Base-by-base conservation (phyloP, 1,284 basidiomycete species). In the Ceratobasidium theobromae region DNA sequence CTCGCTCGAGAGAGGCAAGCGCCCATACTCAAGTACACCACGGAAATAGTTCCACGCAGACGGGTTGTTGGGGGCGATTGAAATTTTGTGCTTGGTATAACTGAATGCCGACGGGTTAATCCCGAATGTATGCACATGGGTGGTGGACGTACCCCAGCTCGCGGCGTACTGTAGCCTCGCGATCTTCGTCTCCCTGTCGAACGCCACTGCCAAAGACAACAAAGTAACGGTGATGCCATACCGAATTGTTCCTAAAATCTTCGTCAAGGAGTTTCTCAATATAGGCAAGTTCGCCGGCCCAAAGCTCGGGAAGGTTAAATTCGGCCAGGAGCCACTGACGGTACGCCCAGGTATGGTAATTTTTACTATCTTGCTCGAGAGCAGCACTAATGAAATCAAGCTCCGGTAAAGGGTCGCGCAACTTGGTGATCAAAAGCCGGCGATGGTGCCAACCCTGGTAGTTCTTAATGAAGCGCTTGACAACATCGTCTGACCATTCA, bases 381-480 rank as follows among this genome's bases (percentile, higher is more conserved):
- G 86, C 86, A 53, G 79, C 76, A 62, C 86, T 82, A 73, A 94
- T 87, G 76, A 96, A 96, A 23, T 76, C 80, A 67, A 98, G 86
- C 76, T 98, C 95, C 2, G 78, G 79, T 5, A 71, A 74, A 0
- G 86, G 82, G 49, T 81, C 77, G 62, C 81, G 79, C 27, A 69
- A 72, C n/a, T 79, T 75, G 11, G 77, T 75, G 40, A 84, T 74
- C 48, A 98, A 82, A 25, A 93, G 84, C 1, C 93, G 87, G 23
- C 95, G 91, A 74, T 98, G 94, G 77, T 98, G 95, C 95, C 95
- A 98, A 49, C 97, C 94, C 80, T 98, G 95, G 76, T 98, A 98
- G 12, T 87, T 92, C 79, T 98, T 98, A 73, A 96, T 83, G 75
- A 87, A 87, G 69, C 83, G 82, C 70, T 88, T 81, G 30, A 93